phyloP scores from a whole-genome alignment of 2,329 filamentous ascomycete genomes.

The Plectosphaerella sp. region DNA sequence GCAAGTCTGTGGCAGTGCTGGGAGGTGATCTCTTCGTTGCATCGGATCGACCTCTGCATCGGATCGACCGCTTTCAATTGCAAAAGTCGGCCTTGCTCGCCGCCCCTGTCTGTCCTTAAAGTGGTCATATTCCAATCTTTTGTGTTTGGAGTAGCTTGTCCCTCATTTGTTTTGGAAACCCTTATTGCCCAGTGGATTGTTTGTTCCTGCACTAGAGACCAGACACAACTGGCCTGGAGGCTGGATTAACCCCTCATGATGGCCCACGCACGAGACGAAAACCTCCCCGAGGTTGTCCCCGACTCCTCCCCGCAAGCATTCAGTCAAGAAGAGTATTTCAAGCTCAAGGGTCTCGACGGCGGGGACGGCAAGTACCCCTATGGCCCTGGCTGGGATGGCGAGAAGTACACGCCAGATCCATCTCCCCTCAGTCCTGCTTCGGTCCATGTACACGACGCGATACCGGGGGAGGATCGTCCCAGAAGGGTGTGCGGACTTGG shows the following conservation, averaged over 20 bases:
- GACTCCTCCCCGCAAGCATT: constrained; percentile 3
- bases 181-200: too few species aligned
- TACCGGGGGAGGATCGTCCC: background rate
- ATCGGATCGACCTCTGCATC: background rate
- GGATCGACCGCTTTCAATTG: background rate
- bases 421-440: background rate
- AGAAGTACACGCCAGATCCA: background rate
- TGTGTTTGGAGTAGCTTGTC: background rate
- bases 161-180: background rate
- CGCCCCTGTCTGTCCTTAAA: background rate
- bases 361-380: background rate
- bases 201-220: too few species aligned
- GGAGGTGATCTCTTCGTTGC: background rate
- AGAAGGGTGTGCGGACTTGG: constrained; percentile 8
- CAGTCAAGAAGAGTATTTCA: background rate
- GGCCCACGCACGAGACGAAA: background rate
- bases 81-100: background rate
- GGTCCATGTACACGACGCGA: too few species aligned
- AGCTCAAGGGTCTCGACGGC: background rate
- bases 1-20: background rate
- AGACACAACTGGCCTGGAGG: too few species aligned
- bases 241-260: background rate
- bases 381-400: background rate
- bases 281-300: constrained; percentile 7
- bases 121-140: background rate